These are phyloP conservation scores for Exophiala oligosperma DNA, from an alignment of 2,329 filamentous ascomycete genomes.

Conservation along the genomic window DNA sequence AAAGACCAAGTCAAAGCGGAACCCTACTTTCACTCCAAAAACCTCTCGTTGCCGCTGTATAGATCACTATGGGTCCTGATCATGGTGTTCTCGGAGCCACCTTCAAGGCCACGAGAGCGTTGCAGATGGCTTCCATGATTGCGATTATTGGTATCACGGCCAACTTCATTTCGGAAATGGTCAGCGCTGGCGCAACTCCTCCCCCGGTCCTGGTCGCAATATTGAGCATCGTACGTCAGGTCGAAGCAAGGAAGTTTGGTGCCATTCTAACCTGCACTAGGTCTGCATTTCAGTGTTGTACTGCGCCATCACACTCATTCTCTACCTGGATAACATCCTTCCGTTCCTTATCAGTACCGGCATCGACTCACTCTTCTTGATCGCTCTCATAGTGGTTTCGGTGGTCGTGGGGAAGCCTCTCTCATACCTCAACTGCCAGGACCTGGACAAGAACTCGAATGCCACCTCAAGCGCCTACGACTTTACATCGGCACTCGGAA, in stretches of 20 bases:
- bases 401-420: slow-evolving; percentile 78
- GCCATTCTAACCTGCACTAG: slow-evolving; percentile 44
- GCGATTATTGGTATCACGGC: slow-evolving; percentile 76
- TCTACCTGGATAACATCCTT: slow-evolving; percentile 74
- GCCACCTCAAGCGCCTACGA: slow-evolving; percentile 52
- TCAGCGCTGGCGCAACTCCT: slow-evolving; percentile 62
- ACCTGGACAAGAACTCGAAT: slow-evolving; percentile 49
- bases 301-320: slow-evolving; percentile 75
- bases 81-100: slow-evolving; percentile 75
- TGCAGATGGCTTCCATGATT: slow-evolving; percentile 71
- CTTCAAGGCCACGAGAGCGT: slow-evolving; percentile 70
- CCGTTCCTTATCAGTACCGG: slow-evolving; percentile 69
- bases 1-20: no score
- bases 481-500: slow-evolving; percentile 54
- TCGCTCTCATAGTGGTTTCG: slow-evolving; percentile 76
- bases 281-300: slow-evolving; percentile 78
- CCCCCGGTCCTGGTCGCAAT: slow-evolving; percentile 76
- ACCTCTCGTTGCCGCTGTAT: slow-evolving; percentile 3
- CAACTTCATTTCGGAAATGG: slow-evolving; percentile 79
- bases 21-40: background rate
- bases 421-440: slow-evolving; percentile 71
- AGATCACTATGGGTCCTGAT: slow-evolving; percentile 32
- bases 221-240: slow-evolving; percentile 70
- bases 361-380: slow-evolving; percentile 68
- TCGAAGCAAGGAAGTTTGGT: slow-evolving; percentile 8